Evolutionary conservation across 2,329 filamentous ascomycete species (phyloP).

Genomic region (Dothistroma pini): DNA sequence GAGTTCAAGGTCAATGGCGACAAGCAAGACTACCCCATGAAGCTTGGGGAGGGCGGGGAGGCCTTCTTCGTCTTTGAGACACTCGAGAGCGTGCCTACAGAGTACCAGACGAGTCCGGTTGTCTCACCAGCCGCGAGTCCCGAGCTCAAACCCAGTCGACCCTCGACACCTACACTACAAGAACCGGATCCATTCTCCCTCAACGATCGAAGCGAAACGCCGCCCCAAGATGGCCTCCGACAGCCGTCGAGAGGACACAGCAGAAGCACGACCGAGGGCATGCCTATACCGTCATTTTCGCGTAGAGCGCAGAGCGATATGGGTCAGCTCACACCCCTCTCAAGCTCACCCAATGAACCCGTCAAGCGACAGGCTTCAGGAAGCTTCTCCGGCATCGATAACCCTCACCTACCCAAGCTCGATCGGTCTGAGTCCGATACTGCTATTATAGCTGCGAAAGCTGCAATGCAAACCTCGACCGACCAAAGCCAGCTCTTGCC

Average conservation of each 20-base stretch:
- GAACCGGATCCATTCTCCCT: slow-evolving; percentile 70
- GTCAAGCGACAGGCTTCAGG: slow-evolving; percentile 19
- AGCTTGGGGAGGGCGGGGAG: slow-evolving; percentile 93
- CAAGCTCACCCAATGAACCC: slow-evolving; percentile 17
- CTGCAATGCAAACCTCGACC: slow-evolving; percentile 36
- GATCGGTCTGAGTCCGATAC: slow-evolving; percentile 55
- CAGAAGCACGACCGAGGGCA: slow-evolving; percentile 30
- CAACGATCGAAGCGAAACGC: slow-evolving; percentile 39
- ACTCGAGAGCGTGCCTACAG: slow-evolving; percentile 83
- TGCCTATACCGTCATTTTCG: slow-evolving; percentile 17
- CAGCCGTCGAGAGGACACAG: slow-evolving; percentile 18
- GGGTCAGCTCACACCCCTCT: slow-evolving; percentile 37
- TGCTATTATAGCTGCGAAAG: slow-evolving; percentile 45
- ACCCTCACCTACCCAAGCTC: slow-evolving; percentile 20
- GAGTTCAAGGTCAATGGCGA: slow-evolving; percentile 92
- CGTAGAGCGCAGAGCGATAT: slow-evolving; percentile 46
- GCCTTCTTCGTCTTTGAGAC: slow-evolving; percentile 99
- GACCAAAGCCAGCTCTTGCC: slow-evolving; percentile 26
- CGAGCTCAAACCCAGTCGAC: slow-evolving; percentile 52
- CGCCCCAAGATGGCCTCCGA: slow-evolving; percentile 1
- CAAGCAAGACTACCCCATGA: slow-evolving; percentile 96
- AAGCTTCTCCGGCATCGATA: slow-evolving; percentile 19
- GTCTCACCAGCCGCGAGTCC: slow-evolving; percentile 88
- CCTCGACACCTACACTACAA: slow-evolving; percentile 48
- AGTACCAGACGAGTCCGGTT: slow-evolving; percentile 88